Base-by-base conservation (phyloP, 306 rosid species). In the Castanea sativa region DNA sequence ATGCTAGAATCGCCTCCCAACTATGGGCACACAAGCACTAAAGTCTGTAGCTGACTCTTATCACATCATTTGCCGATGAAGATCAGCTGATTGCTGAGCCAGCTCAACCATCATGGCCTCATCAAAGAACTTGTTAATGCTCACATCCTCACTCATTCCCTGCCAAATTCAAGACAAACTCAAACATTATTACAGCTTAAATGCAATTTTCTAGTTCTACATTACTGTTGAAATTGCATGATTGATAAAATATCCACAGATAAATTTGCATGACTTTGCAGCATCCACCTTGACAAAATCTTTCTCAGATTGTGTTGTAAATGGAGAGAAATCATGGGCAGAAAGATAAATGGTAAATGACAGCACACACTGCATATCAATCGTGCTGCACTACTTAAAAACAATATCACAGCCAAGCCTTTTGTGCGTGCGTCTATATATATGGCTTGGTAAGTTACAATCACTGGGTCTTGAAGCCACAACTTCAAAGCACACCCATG, bases 51-150 rank as follows among this genome's bases (percentile, higher is more conserved):
- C 58, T 58, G 53, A 75, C 71, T 53, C 64, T 78, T 61, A 77
- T 92, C 89, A 95, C 71, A 90, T 86, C 97, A 95, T 91, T 79
- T 92, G 97, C 78, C 86, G 98, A 84, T 94, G 99, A 85, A 95
- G 93, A 89, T 92, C 99, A 41, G 99, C 97, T 12, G 95, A 96
- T 78, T 92, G 99, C 84, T 95, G 98, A n/a, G 97, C 99, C 81
- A 93, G 89, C 56, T 95, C 99, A 76, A 93, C 96, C 99, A 93
- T 91, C 99, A 95, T 95, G 52, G 99, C 97, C 90, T 95, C 99
- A 12, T 95, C 99, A 10, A 95, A 95, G 84, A 95, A 95, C 75
- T 95, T 94, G 71, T 90, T 88, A 67, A 93, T 95, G 91, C 98
- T 95, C 73, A 95, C 99, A 71, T 92, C 97, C 88, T 95, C 97